Base-by-base conservation (phyloP, 768 basidiomycete species). In the Nidularia sp. region DNA sequence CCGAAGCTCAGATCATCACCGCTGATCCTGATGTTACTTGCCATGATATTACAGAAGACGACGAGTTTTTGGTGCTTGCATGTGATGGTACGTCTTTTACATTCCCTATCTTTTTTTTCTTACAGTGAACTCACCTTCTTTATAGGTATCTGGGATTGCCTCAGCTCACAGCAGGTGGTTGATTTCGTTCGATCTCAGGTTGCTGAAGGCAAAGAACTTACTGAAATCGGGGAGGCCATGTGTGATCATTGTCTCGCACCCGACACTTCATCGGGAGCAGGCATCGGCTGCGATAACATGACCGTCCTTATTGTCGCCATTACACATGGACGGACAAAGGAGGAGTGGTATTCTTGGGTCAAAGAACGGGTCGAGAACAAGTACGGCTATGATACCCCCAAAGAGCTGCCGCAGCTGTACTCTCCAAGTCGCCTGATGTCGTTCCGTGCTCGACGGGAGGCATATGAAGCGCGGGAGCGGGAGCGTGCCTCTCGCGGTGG, bases 201-300 rank as follows among this genome's bases (percentile, higher is more conserved):
- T 35, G 84, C 91, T 9, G 78, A 92, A 60, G 86, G 88, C 39
- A 88, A 85, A 62, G 76, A 84, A 49, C 80, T 98, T 6, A 58
- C 70, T n/a, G 86, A 94, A 65, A 91, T 98, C 53, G 84, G 88
- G 60, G 93, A 96, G 68, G 78, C 84, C 62, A 85, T 98, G 58
- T 96, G 95, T 69, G 88, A 92, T 53, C 86, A 89, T 59, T 98
- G 97, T 63, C 79, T 98, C 45, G 95, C 97, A 22, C 95, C 95
- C 1, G 93, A 97, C 65, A 90, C 91, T 1, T 86, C 88, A 22
- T 89, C 89, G 34, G 91, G 90, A 46, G 84, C 84, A 43, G 97
- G 97, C 9, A 91, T 98, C 56, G 97, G 97, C 15, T 98, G 96
- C 66, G 97, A 99, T 73, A 98, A 99, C 74, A 99, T 99, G 97